These are phyloP conservation scores for Floccularia luteovirens DNA, from an alignment of 768 basidiomycete species.

Conservation along the genomic window DNA sequence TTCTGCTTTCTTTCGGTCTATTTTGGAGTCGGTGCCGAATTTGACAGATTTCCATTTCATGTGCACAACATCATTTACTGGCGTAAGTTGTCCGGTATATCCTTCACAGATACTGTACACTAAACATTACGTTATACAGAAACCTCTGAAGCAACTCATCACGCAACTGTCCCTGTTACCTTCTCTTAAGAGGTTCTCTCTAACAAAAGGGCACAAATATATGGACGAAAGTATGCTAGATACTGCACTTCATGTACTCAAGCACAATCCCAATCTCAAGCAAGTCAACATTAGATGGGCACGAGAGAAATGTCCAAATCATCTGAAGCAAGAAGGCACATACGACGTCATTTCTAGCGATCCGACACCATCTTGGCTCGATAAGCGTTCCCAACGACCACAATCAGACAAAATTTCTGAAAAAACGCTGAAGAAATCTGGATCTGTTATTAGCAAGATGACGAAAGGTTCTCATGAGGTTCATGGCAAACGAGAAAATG, in stretches of 20 bases:
- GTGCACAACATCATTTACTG: slow-evolving; percentile 39
- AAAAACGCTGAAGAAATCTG: too few relatives aligned
- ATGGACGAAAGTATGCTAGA: slow-evolving; percentile 36
- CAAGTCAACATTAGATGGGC: slow-evolving; percentile 44
- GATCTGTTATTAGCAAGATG: too few relatives aligned
- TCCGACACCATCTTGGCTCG: neutral
- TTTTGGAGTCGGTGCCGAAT: slow-evolving; percentile 26
- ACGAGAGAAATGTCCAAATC: slow-evolving; percentile 35
- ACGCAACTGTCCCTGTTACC: slow-evolving; percentile 28
- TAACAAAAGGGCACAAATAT: slow-evolving; percentile 43
- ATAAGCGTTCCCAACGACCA: neutral
- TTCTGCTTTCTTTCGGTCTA: slow-evolving; percentile 22
- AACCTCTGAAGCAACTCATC: slow-evolving; percentile 32
- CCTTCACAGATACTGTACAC: neutral
- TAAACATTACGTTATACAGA: slow-evolving; percentile 16
- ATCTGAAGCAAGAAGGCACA: slow-evolving; percentile 38
- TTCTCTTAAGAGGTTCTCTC: slow-evolving; percentile 32
- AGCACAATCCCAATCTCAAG: slow-evolving; percentile 22
- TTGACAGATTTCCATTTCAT: slow-evolving; percentile 43
- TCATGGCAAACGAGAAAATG: too few relatives aligned
- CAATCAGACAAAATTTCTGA: too few relatives aligned
- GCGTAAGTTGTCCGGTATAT: slow-evolving; percentile 17
- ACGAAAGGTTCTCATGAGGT: too few relatives aligned
- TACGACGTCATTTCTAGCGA: slow-evolving; percentile 24
- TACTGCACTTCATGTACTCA: slow-evolving; percentile 29